Evolutionary conservation across 2,329 filamentous ascomycete genomes (phyloP), one percentile per base, ranked within the genome.

Genomic region (Penicillium sp.): DNA sequence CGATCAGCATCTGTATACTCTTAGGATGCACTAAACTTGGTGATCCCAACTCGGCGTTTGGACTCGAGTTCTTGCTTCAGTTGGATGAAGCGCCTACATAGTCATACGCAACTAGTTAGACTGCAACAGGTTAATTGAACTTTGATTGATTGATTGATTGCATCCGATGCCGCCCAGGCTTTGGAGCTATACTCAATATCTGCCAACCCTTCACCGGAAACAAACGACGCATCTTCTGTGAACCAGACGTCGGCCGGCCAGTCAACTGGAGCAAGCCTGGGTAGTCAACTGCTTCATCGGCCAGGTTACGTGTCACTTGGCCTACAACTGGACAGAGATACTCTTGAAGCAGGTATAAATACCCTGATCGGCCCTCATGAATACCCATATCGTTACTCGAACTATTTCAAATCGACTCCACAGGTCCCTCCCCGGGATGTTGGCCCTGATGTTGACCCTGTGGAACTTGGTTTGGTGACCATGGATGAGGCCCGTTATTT

Each of bases 401-500:
- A 70, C 42, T 70, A 70, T 44, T 70, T 70, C 39, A 59, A 61
- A 29, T 46, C 50, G 2, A 42, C 57, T 4, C 34, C 50, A 39
- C 44, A 42, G 4, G 32, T 48, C 1, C 49, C 55, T n/a, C 51
- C 47, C 9, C 60, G 62, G 13, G 69, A 71, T 56, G 40, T 61
- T 31, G 66, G 67, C 2, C 65, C 67, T 0, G 68, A 71, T 32
- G 39, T 71, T 1, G 67, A 70, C 49, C 68, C 69, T 1, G 56
- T 71, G 1, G 68, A 71, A 13, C 50, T 69, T 5, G 66, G 66
- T 1, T 37, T 71, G n/a, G 56, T 71, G 10, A 64, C 68, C 1
- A 67, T 70, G 59, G 65, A 69, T 16, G 66, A 71, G 39, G 66
- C 60, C 0, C n/a, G 60, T 9, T 32, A 55, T 18, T 32, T 71